Evolutionary conservation across 371 early-diverging fungal species (phyloP).

Genomic region (Fennellomyces sp.): DNA sequence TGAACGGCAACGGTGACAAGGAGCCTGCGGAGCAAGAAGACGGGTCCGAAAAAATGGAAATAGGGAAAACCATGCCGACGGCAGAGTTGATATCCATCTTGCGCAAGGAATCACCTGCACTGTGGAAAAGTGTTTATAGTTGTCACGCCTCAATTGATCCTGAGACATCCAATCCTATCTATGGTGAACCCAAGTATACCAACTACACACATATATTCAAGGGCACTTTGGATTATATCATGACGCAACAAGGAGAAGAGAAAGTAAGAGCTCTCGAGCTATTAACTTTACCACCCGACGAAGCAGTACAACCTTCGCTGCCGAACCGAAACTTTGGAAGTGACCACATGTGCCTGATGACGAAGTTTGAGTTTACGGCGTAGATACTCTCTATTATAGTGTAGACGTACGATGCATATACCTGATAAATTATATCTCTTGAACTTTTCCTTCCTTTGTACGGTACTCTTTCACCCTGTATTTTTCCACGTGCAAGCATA

Average conservation of each 20-base stretch:
- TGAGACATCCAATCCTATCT: neutral
- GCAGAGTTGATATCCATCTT: constrained; percentile 16
- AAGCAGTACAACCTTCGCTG: constrained; percentile 46
- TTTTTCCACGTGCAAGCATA: too few species aligned
- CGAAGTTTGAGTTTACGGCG: constrained; percentile 22
- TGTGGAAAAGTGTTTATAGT: constrained; percentile 39
- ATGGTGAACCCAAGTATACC: constrained; percentile 57
- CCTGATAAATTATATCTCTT: too few species aligned
- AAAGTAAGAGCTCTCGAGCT: constrained; percentile 20
- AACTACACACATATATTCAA: constrained; percentile 55
- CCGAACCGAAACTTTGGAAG: constrained; percentile 61
- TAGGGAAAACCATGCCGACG: constrained; percentile 4
- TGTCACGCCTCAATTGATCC: constrained; percentile 19
- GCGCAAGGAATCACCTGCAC: constrained; percentile 14
- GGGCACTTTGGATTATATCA: constrained; percentile 60
- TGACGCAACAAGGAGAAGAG: constrained; percentile 25
- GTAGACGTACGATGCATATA: neutral
- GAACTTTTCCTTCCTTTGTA: too few species aligned
- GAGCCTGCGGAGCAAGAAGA: constrained; percentile 5
- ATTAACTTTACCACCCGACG: constrained; percentile 42
- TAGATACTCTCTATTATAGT: neutral
- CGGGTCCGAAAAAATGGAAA: neutral
- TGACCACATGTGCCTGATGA: constrained; percentile 57
- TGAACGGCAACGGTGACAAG: constrained; percentile 3
- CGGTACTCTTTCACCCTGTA: too few species aligned